Evolutionary conservation across 2,329 filamentous ascomycete genomes (phyloP), one percentile per base, ranked within the genome.

Genomic region (Leptosphaerulina australis): DNA sequence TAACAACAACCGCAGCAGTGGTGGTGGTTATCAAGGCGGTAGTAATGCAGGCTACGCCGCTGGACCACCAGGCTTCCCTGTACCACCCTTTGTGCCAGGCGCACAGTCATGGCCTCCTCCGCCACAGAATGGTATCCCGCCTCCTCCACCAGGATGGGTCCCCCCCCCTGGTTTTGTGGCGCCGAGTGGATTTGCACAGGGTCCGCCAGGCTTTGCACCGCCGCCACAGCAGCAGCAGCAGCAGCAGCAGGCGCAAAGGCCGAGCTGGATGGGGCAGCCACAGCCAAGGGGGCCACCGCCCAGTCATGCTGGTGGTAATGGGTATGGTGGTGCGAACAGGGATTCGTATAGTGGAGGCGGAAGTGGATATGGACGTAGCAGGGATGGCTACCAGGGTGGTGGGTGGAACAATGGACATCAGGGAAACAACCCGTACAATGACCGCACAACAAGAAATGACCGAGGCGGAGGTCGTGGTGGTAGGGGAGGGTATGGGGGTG

Each of bases 81-180:
- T 59, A 1, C 55, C 59, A 0, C 60, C 54, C 0, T 60, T 66
- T 6, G 34, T 47, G 5, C 59, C 62, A 12, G 51, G 57, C n/a
- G 37, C 52, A 3, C 44, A 57, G 26, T 46, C 50, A 59, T 59
- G 58, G 56, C 53, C 58, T 7, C 53, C 57, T 7, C 48, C 58
- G 22, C 70, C 71, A 4, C 68, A 64, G 4, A 68, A 66, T 33
- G 64, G 58, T 25, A 24, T 64, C 2, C 63, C 63, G n/a, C 63
- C 62, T 4, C 61, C 68, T 10, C 63, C 68, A 1, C 59, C 66
- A 2, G 66, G 67, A 7, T 70, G 67, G 66, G 63, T 65, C 3
- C 62, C 63, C 1, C 68, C 69, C 8, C 56, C 57, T 2, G 56
- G 55, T 5, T 45, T 46, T 22, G 58, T 29, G 8, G 59, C 53